A percentile compares a stretch with the other conserved stretches of the same genome.
Conservation (phyloP, 139 green algal genomes). For the Closterium sp. region DNA sequence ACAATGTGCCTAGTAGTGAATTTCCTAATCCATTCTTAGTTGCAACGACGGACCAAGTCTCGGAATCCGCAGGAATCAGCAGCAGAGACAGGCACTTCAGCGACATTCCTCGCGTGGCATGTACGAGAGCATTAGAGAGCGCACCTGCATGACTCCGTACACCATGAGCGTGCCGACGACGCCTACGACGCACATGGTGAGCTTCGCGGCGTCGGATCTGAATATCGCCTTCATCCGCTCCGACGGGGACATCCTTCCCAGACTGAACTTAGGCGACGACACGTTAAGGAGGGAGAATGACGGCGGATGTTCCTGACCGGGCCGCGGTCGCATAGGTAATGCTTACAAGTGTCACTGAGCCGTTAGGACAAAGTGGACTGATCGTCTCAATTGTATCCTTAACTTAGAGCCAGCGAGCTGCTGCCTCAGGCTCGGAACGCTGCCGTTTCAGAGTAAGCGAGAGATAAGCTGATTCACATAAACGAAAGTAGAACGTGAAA, state of each 20-base stretch:
- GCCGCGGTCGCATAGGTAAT: neutral
- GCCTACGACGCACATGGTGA: conserved; percentile 42
- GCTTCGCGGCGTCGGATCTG: conserved; percentile 22
- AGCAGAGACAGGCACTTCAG: neutral
- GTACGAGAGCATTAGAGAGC: neutral
- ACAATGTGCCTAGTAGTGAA: neutral
- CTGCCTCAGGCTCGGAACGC: neutral
- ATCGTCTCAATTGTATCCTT: neutral
- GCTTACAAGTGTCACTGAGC: neutral
- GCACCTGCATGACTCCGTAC: conserved; percentile 79
- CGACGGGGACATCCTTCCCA: neutral
- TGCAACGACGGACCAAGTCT: neutral
- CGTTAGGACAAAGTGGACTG: neutral
- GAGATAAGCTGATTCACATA: neutral
- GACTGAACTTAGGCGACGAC: neutral
- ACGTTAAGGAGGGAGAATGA: neutral
- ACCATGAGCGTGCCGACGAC: conserved; percentile 73
- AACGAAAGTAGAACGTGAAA: neutral
- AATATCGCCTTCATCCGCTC: neutral
- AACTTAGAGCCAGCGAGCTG: neutral
- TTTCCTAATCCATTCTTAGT: neutral
- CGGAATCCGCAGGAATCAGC: neutral
- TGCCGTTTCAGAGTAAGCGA: neutral
- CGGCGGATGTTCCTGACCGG: neutral
- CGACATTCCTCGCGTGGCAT: neutral